Evolutionary conservation across 148 eudicot species (phyloP), one percentile per base, ranked within the genome.

Genomic region (Nyssa sinensis): DNA sequence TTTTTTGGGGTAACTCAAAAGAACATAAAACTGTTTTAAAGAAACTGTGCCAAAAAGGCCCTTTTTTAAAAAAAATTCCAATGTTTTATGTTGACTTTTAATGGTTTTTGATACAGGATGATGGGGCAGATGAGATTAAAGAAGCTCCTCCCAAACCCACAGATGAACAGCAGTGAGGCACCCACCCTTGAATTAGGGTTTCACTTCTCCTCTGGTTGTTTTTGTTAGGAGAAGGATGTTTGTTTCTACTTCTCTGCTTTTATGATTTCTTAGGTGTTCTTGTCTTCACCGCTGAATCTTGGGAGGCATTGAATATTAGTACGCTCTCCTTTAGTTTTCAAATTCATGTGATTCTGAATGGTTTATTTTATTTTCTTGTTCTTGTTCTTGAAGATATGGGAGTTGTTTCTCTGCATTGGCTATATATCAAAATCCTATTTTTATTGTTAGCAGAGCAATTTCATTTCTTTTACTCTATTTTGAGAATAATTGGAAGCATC

Each of bases 61-160:
- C n/a, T 37, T 37, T 8, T 37, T 37, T 37, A 8, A 37, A 8
- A 37, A 37, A 8, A 37, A 37, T 4, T 37, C 4, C 41, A 37
- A 37, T 44, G 2, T 44, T 19, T 44, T 44, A 6, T 0, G 16
- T 6, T 44, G 1, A 44, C 3, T 44, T 44, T 44, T 44, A 44
- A 44, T 27, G 14, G 16, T n/a, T 64, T 69, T 64, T 63, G n/a
- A 53, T 67, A n/a, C 80, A 88, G 92, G 92, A 88, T 51, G 92
- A 88, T 66, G 89, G 88, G 27, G 80, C 85, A 11, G 89, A 88
- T 39, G 89, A 88, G 75, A 83, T 82, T 73, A 88, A 86, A 78
- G 92, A 88, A 76, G 89, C 89, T 64, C 71, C 88, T 59, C 84
- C 84, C 70, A 44, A 44, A n/a, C 71, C 77, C 4, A 88, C 84